Conservation (phyloP, 768 basidiomycete species). For the Boletus barrowsii region DNA sequence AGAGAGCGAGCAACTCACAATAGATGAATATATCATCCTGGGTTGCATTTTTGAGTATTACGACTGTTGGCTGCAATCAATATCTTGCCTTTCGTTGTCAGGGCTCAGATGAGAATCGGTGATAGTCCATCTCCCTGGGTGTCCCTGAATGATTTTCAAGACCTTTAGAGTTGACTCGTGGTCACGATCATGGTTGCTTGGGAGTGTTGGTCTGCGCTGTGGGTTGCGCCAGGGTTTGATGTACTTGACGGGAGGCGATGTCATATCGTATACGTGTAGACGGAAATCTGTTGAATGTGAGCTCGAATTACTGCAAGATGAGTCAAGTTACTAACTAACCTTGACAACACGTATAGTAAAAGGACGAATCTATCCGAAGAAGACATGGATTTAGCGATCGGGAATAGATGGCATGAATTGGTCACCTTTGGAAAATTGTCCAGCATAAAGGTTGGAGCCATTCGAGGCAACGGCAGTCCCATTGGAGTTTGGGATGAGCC, state of each 20-base stretch:
- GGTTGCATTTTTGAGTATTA: conserved; percentile 2
- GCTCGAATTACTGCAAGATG: neutral
- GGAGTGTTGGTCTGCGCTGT: conserved; percentile 15
- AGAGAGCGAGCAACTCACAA: conserved; percentile 41
- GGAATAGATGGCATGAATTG: neutral
- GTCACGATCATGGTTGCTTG: conserved; percentile 33
- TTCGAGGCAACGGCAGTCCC: conserved; percentile 79
- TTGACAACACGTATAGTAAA: conserved; percentile 92
- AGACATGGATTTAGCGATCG: conserved; percentile 1
- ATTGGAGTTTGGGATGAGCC: conserved; percentile 71
- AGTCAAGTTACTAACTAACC: conserved; percentile 39
- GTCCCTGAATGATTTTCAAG: conserved; percentile 69
- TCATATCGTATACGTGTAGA: conserved; percentile 84
- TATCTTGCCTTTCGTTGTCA: conserved; percentile 73
- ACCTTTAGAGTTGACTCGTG: conserved; percentile 49
- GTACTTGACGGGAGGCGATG: conserved; percentile 40
- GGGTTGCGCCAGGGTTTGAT: conserved; percentile 11
- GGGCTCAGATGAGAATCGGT: conserved; percentile 91
- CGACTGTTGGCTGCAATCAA: conserved; percentile 44
- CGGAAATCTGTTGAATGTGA: conserved; percentile 63
- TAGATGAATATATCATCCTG: conserved; percentile 92
- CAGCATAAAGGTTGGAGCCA: conserved; percentile 74
- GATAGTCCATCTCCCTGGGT: conserved; percentile 85
- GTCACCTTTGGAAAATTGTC: conserved; percentile 75
- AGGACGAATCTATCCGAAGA: conserved; percentile 65